Percentiles rank a stretch among this genome's conserved stretches.
Evolutionary conservation across 1,284 basidiomycete species (phyloP).

Genomic region (Psilocybe mexicana): DNA sequence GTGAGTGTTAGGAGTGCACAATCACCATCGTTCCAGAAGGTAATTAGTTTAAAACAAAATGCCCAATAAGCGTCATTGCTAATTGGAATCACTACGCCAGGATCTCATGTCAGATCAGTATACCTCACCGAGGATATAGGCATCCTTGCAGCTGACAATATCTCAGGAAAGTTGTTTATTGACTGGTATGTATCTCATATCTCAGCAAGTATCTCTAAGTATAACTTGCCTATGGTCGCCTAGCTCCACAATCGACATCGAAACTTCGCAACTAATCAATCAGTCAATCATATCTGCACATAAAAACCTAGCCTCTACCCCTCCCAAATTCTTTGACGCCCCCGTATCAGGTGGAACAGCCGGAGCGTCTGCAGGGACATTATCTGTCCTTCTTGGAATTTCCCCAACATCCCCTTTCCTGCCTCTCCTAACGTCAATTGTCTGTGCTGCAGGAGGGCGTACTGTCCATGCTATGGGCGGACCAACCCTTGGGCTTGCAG

Average conservation of each 20-base stretch:
- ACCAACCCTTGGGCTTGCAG: slow-evolving; percentile 38
- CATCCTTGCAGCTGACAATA: slow-evolving; percentile 31
- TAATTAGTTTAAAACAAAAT: slow-evolving; percentile 3
- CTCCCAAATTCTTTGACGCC: slow-evolving; percentile 37
- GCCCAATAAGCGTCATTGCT: background rate
- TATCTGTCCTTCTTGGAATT: slow-evolving; percentile 41
- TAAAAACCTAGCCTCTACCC: slow-evolving; percentile 4
- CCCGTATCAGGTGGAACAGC: slow-evolving; percentile 42
- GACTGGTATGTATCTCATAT: slow-evolving; percentile 42
- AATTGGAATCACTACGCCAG: too few species aligned
- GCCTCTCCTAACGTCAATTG: slow-evolving; percentile 31
- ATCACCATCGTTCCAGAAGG: slow-evolving; percentile 43
- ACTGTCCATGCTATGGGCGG: slow-evolving; percentile 37
- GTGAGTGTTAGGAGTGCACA: slow-evolving; percentile 32
- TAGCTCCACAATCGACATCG: slow-evolving; percentile 43
- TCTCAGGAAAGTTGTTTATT: slow-evolving; percentile 39
- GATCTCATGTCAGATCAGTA: slow-evolving; percentile 37
- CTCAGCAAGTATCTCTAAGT: too few species aligned
- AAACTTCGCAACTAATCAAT: slow-evolving; percentile 33
- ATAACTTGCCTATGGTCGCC: too few species aligned
- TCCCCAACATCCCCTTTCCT: slow-evolving; percentile 30
- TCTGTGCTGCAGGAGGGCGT: slow-evolving; percentile 34
- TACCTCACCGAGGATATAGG: slow-evolving; percentile 35
- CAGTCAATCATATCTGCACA: slow-evolving; percentile 22
- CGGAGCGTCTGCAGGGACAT: slow-evolving; percentile 36